Base-by-base conservation (phyloP, 73 alveolate genomes). In the Paramecium octaurelia region DNA sequence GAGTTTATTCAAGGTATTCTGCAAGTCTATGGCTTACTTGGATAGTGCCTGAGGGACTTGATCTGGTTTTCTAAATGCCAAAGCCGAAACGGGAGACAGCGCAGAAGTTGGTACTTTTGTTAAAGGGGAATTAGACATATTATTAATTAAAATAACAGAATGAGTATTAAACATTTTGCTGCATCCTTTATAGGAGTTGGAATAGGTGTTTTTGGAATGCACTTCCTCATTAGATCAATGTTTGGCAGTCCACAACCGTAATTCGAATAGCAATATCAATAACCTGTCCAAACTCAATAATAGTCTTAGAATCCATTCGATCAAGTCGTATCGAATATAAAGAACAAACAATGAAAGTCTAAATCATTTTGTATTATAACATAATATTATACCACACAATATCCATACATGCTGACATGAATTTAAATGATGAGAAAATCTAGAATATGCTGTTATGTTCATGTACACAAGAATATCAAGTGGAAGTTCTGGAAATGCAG, bases 41-140 rank as follows among this genome's bases (percentile, higher is more conserved):
- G 84, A 64, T 11, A 64, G 27, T 12, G 50, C 46, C 24, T 64
- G 31, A 64, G 84, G 84, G 27, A 64, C 31, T 64, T 64, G 9
- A 8, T 27, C 50, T 12, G 27, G 21, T 6, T 64, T 64, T 64
- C 50, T 64, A 18, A 64, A 40, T 12, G 84, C 8, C 11, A 64
- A 34, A 34, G 84, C 84, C 31, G 84, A 64, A 1, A 64, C 48
- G 14, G 84, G 50, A 14, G 84, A 64, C 8, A 64, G 27, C 6
- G 84, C 84, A 7, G 84, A 64, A 64, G 42, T 31, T 27, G 84
- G 84, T 64, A 64, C 84, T 64, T 64, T 64, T 31, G 50, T 64
- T 64, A 64, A 64, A 31, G 84, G 84, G 44, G 84, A 64, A 31
- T 27, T 31, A 31, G 84, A 64, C 84, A 64, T 64, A 23, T 1